Percentiles rank a stretch among this genome's conserved stretches.
Evolutionary conservation across 169 alveolate genomes (phyloP).

Genomic region (Plasmodium billcollinsi): DNA sequence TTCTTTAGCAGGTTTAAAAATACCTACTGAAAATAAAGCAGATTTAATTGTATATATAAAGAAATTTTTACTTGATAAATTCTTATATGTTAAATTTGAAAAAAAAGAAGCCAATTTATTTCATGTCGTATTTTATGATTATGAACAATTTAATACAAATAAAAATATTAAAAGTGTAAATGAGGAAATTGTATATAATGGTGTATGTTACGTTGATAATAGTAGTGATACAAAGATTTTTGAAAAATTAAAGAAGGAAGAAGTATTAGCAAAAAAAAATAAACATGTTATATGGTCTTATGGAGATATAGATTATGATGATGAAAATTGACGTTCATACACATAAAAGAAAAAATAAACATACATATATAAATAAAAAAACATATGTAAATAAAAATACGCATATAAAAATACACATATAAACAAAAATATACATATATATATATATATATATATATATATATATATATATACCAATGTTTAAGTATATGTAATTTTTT

Average conservation of each 20-base stretch:
- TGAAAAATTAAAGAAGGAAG: constrained; percentile 71
- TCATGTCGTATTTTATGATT: constrained; percentile 71
- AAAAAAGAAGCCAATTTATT: constrained; percentile 26
- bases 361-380: neutral
- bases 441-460: neutral
- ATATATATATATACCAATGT: neutral
- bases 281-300: constrained; percentile 67
- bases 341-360: neutral
- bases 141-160: constrained; percentile 64
- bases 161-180: constrained; percentile 73
- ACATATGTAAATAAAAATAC: neutral
- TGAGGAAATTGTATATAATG: constrained; percentile 50
- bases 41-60: constrained; percentile 47
- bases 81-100: constrained; percentile 66
- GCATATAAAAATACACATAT: too few relatives aligned
- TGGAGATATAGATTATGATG: constrained; percentile 76
- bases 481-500: neutral
- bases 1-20: constrained; percentile 59
- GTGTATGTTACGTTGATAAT: constrained; percentile 62
- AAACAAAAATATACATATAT: neutral
- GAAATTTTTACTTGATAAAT: constrained; percentile 60
- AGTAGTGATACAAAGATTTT: constrained; percentile 65
- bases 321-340: neutral
- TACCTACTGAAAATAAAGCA: constrained; percentile 57
- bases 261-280: constrained; percentile 36